These are phyloP conservation scores for Paramecium primaurelia DNA, from an alignment of 73 alveolate species.

Conservation along the genomic window DNA sequence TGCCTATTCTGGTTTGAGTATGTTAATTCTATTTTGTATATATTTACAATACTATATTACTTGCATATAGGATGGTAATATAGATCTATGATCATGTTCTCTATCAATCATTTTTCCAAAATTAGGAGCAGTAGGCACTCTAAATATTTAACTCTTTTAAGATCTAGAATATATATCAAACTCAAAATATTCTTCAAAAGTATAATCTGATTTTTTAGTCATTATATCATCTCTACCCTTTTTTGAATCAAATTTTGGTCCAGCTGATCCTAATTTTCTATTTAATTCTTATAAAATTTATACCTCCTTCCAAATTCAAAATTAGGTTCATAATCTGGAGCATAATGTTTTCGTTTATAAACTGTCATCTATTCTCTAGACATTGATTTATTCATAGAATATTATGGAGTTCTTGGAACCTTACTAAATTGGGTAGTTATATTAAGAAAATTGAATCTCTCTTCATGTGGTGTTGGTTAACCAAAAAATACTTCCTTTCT, in stretches of 20 bases:
- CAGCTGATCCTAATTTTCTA: conserved; percentile 32
- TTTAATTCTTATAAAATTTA: not conserved
- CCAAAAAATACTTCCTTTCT: conserved; percentile 7
- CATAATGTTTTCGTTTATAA: conserved; percentile 50
- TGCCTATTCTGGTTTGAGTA: conserved; percentile 25
- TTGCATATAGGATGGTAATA: conserved; percentile 51
- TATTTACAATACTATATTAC: not conserved
- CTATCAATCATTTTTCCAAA: conserved; percentile 25
- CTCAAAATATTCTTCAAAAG: conserved; percentile 37
- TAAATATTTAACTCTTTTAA: not conserved
- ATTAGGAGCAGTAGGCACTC: conserved; percentile 49
- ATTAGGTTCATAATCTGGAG: conserved; percentile 63
- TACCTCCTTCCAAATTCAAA: conserved; percentile 53
- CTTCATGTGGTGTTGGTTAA: conserved; percentile 52
- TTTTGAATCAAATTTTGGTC: conserved; percentile 31
- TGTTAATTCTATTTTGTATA: conserved; percentile 13
- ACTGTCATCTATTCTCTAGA: conserved; percentile 55
- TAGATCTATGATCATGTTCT: conserved; percentile 37
- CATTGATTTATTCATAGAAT: not conserved
- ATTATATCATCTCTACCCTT: conserved; percentile 22
- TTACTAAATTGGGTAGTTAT: conserved; percentile 29
- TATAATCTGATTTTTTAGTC: not conserved
- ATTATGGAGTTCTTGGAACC: conserved; percentile 46
- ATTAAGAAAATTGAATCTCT: conserved; percentile 50
- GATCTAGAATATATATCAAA: conserved; percentile 26